Conservation (phyloP, 306 rosid genomes). For the Coriaria nepalensis region DNA sequence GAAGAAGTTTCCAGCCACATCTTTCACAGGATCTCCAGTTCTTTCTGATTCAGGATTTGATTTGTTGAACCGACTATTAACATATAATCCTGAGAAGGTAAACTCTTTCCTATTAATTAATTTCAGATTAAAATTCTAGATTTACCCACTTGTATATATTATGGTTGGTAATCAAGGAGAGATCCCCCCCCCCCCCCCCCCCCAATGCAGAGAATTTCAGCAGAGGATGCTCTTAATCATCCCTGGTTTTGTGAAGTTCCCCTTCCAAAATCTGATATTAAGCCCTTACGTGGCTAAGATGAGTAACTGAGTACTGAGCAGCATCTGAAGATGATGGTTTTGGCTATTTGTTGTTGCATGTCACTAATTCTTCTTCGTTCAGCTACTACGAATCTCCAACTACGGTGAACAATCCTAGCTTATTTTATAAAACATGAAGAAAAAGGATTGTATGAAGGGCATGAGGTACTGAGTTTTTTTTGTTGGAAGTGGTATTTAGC, state of each 20-base stretch:
- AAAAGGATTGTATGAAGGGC: no score
- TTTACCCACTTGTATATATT: neutral
- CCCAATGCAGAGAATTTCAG: constrained; percentile 59
- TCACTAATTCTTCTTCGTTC: no score
- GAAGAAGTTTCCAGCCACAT: constrained; percentile 68
- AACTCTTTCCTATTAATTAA: neutral
- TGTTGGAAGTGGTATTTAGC: no score
- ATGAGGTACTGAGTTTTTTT: no score
- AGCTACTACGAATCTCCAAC: no score
- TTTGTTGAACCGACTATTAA: constrained; percentile 60
- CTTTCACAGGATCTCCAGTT: constrained; percentile 71
- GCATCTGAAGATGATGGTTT: no score
- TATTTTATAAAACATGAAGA: no score
- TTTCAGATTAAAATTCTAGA: neutral
- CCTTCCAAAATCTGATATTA: constrained; percentile 31
- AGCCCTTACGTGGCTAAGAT: no score
- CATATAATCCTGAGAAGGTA: constrained; percentile 68
- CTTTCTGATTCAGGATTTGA: constrained; percentile 73
- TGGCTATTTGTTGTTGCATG: no score
- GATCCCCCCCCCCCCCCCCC: neutral
- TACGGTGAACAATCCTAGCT: no score
- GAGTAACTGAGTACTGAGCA: no score
- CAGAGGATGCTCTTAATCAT: constrained; percentile 69
- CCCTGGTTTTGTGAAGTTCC: constrained; percentile 76
- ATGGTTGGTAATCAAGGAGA: neutral